These are phyloP conservation scores for Tetrapisispora taiwanensis DNA, from an alignment of 805 yeast species.

Conservation along the genomic window DNA sequence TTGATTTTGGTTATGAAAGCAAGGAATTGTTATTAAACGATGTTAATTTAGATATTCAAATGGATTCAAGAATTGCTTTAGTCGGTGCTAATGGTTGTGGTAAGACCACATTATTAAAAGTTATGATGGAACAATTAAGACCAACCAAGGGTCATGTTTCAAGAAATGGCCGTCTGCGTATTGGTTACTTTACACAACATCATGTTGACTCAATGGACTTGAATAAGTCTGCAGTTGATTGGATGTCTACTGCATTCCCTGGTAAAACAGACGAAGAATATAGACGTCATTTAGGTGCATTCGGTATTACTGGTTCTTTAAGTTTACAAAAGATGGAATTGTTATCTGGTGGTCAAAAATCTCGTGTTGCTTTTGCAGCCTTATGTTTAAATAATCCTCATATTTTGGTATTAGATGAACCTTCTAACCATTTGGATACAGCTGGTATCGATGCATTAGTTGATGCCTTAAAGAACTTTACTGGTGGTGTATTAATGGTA, in stretches of 20 bases:
- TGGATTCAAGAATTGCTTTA: conserved; percentile 90
- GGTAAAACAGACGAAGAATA: conserved; percentile 95
- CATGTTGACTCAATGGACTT: conserved; percentile 97
- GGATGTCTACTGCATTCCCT: conserved; percentile 86
- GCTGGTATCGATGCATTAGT: conserved; percentile 94
- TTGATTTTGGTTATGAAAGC: conserved; percentile 73
- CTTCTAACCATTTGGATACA: conserved; percentile 96
- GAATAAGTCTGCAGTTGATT: conserved; percentile 72
- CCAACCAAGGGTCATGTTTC: conserved; percentile 76
- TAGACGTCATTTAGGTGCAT: conserved; percentile 91
- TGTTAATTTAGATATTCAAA: conserved; percentile 82
- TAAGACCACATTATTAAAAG: conserved; percentile 86
- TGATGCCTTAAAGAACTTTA: conserved; percentile 75
- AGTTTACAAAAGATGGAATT: conserved; percentile 85
- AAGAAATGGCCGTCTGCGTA: conserved; percentile 75
- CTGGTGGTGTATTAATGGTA: conserved; percentile 96
- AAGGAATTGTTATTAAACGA: conserved; percentile 53
- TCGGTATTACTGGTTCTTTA: conserved; percentile 91
- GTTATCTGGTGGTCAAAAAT: conserved; percentile 95
- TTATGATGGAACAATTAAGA: conserved; percentile 64
- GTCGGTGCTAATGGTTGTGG: conserved; percentile 99
- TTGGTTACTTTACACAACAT: conserved; percentile 97
- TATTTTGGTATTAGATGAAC: conserved; percentile 87
- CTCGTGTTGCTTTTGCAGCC: conserved; percentile 96
- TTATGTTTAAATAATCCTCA: conserved; percentile 86